phyloP scores from a whole-genome alignment of 2,329 filamentous ascomycete species.

The Ceratocystis eucalypticola region DNA sequence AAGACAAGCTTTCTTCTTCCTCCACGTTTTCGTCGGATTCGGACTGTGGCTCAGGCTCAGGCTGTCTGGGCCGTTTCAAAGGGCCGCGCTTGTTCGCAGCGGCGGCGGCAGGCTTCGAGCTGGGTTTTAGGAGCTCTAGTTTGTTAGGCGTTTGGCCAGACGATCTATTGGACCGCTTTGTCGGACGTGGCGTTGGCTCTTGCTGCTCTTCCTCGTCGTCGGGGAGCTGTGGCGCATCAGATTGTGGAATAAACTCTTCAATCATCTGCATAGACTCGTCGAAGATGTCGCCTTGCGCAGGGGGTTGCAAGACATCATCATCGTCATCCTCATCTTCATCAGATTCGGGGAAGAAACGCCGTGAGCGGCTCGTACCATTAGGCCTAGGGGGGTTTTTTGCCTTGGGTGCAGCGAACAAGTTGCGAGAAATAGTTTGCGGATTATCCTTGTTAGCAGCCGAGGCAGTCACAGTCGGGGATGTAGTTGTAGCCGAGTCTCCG shows the following conservation, averaged over 20 bases:
- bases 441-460: conserved; percentile 3
- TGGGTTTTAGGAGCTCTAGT: not conserved
- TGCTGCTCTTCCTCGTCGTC: conserved; percentile 23
- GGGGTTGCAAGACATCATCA: conserved; percentile 21
- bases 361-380: not conserved
- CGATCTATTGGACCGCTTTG: not conserved
- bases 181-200: conserved; percentile 13
- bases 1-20: not conserved
- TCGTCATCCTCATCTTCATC: conserved; percentile 21
- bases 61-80: not conserved
- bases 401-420: conserved; percentile 37
- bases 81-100: not conserved
- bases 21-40: conserved; percentile 2
- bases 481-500: not conserved
- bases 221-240: conserved; percentile 21
- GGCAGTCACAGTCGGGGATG: not conserved
- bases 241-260: conserved; percentile 20
- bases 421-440: conserved; percentile 35
- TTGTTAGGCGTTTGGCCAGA: not conserved
- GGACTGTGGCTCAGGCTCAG: not conserved
- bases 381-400: conserved; percentile 20
- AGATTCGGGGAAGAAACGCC: conserved; percentile 20
- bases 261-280: conserved; percentile 35
- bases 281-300: conserved; percentile 21
- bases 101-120: not conserved